Evolutionary conservation across 108 stramenopile genomes (phyloP).

Genomic region (Fragilaria crotonensis): DNA sequence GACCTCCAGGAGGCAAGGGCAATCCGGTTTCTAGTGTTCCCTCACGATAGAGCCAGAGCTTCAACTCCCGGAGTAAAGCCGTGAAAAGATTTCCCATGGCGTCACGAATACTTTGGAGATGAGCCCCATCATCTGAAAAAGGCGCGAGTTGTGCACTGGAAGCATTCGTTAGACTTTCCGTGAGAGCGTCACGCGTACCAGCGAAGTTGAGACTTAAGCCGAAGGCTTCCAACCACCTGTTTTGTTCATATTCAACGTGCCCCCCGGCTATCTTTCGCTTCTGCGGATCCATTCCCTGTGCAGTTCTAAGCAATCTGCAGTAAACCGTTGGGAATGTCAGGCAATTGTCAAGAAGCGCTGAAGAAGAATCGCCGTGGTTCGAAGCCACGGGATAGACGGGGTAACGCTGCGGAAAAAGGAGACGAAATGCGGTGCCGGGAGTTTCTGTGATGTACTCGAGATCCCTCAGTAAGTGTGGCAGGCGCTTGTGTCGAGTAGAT

Average conservation of each 20-base stretch:
- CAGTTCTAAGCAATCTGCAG: conserved; percentile 63
- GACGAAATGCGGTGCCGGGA: conserved; percentile 68
- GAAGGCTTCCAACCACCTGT: conserved; percentile 80
- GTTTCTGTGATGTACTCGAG: conserved; percentile 89
- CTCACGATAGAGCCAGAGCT: conserved; percentile 82
- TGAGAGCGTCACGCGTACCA: conserved; percentile 70
- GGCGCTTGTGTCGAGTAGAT: conserved; percentile 75
- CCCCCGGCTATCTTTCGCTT: conserved; percentile 79
- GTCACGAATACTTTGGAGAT: conserved; percentile 40
- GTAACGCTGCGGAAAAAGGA: conserved; percentile 44
- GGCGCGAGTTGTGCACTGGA: conserved; percentile 25
- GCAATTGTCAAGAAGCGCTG: background rate
- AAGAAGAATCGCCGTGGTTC: conserved; percentile 32
- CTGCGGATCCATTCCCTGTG: conserved; percentile 85
- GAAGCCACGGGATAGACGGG: conserved; percentile 28
- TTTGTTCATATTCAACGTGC: conserved; percentile 84
- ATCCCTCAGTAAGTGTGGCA: conserved; percentile 80
- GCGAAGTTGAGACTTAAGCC: conserved; percentile 79
- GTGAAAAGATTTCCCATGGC: conserved; percentile 67
- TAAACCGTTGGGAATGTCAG: conserved; percentile 66
- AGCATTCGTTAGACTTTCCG: conserved; percentile 60
- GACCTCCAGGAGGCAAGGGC: conserved; percentile 37
- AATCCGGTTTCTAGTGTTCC: conserved; percentile 62
- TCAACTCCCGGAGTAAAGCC: conserved; percentile 74
- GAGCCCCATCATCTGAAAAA: conserved; percentile 22